Base-by-base conservation (phyloP, 1,284 basidiomycete species). In the Peniophora sp. region DNA sequence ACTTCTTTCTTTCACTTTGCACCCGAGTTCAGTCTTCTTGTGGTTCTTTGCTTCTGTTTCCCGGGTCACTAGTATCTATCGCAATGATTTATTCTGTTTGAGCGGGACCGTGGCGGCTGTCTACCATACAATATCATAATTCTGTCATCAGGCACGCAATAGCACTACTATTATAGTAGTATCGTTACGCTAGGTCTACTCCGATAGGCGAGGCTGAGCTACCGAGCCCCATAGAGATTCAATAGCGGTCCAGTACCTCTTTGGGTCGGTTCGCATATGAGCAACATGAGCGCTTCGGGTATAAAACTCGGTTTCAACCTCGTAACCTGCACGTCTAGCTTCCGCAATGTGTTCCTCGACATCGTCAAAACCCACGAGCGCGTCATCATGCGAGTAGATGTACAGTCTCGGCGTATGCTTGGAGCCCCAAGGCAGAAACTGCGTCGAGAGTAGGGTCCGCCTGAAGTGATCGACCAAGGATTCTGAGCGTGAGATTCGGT, bases 211-310 rank as follows among this genome's bases (percentile, higher is more conserved):
- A 32, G 27, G 27, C 27, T 32, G 12, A 6, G 27, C 12, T 32
- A 32, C 27, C 27, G 27, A 32, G 12, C 6, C 5, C 75, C 77
- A 79, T 14, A 69, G 39, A 14, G 55, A 57, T 52, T 59, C 58
- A 0, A 78, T 64, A 2, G 69, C 68, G 12, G 56, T 56, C 77
- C 78, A 80, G 56, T 79, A 80, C 43, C 67, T 56, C 49, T 69
- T 65, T 0, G 79, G 78, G 56, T 81, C 66, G 14, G 60, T 53
- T 36, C 71, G 69, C 10, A 75, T 75, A 63, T 82, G 79, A 1
- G 71, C 67, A n/a, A 83, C 80, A 61, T 83, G 81, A 10, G 65
- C 61, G 14, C 73, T 77, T 24, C 70, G 65, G 16, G 71, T 70
- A 52, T 75, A 83, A 35, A 67, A 56, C 53, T 75, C 71, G 34